Base-by-base conservation (phyloP, 345 rosid genomes). In the Rhodomyrtus tomentosa region DNA sequence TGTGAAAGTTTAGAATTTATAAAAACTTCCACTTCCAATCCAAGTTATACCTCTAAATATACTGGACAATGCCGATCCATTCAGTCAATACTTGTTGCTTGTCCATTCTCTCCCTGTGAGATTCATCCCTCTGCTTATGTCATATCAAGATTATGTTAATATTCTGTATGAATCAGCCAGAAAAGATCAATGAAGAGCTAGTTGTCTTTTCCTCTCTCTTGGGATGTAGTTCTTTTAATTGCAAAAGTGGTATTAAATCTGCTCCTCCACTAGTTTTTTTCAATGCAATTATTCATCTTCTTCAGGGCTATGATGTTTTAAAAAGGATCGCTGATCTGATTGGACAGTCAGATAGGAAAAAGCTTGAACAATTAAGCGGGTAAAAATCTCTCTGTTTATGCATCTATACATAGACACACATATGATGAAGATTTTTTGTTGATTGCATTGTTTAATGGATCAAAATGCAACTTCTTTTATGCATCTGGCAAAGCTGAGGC, bases 281-380 rank as follows among this genome's bases (percentile, higher is more conserved):
- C 45, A 68, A 32, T 59, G 80, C 85, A 49, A 54, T 85, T 36
- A 45, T 68, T 68, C 45, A 68, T 36, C 79, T 88, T 87, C 10
- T 89, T 24, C 86, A 95, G 98, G 99, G 98, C 8, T 95, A 95
- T 88, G 95, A 90, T 89, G 96, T 95, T 81, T 83, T 95, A 90
- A 96, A 90, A 92, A 92, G 91, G 86, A 91, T 95, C 84, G 88
- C 99, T 49, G 94, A 92, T 87, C 89, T 86, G 79, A 88, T 94
- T 82, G 90, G 87, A 51, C 90, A 88, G 62, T 84, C 87, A 56
- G 85, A 93, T 86, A 93, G 89, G 87, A 53, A 16, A 58, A 91
- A 86, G 74, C 95, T 96, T 59, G 96, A 93, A 86, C 92, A 93
- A 89, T 90, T 95, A 88, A 96, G 93, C 85, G 92, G 98, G 99